Conservation (phyloP, 2,329 filamentous ascomycete genomes). For the Dendryphion nanum region DNA sequence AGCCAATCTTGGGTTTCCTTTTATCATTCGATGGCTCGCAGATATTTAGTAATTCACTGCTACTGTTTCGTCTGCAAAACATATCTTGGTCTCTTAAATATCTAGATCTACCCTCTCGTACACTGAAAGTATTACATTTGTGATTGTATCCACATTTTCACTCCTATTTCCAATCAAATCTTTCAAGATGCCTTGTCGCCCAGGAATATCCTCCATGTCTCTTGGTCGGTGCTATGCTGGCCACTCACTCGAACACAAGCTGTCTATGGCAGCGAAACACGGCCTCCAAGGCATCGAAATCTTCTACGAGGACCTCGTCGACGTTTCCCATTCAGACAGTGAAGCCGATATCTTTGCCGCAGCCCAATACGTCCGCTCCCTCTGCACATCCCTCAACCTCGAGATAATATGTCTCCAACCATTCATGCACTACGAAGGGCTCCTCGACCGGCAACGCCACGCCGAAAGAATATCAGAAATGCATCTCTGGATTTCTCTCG, state of each 20-base stretch:
- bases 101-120: not conserved
- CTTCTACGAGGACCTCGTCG: slow-evolving; percentile 73
- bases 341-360: slow-evolving; percentile 54
- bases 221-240: slow-evolving; percentile 67
- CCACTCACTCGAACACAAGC: slow-evolving; percentile 65
- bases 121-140: not conserved
- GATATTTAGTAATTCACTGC: too few relatives aligned
- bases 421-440: slow-evolving; percentile 75
- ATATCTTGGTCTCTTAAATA: too few relatives aligned
- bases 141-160: not conserved
- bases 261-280: slow-evolving; percentile 64
- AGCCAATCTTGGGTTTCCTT: too few relatives aligned
- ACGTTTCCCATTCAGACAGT: slow-evolving; percentile 50
- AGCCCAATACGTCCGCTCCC: slow-evolving; percentile 54
- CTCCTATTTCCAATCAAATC: not conserved
- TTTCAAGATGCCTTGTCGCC: slow-evolving; percentile 51
- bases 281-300: slow-evolving; percentile 71
- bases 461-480: slow-evolving; percentile 60
- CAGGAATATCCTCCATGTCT: slow-evolving; percentile 75
- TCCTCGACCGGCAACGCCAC: slow-evolving; percentile 62
- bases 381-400: slow-evolving; percentile 58
- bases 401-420: slow-evolving; percentile 69
- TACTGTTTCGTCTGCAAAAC: too few relatives aligned
- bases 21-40: too few relatives aligned
- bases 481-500: slow-evolving; percentile 67